Percentiles rank a stretch among this genome's conserved stretches.
phyloP scores from a whole-genome alignment of 306 rosid genomes.

The Benincasa hispida region DNA sequence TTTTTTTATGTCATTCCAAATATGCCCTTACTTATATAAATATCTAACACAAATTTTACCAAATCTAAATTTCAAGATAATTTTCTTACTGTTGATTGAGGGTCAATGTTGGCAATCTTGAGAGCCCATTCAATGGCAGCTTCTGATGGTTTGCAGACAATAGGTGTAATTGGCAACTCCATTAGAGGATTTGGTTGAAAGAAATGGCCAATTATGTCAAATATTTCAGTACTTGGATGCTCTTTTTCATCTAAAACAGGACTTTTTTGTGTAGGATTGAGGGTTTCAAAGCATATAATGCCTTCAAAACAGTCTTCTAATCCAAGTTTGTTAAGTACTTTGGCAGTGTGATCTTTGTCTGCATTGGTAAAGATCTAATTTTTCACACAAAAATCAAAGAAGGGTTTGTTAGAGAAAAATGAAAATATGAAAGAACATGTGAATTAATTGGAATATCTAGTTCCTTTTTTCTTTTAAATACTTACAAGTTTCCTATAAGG shows the following conservation, averaged over 20 bases:
- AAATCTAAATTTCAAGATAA: not conserved
- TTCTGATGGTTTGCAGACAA: conserved; percentile 73
- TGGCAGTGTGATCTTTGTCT: conserved; percentile 62
- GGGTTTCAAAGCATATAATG: conserved; percentile 84
- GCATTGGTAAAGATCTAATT: conserved; percentile 84
- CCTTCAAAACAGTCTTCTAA: conserved; percentile 88
- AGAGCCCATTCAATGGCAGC: conserved; percentile 58
- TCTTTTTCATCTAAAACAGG: conserved; percentile 47
- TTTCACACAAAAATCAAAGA: not conserved
- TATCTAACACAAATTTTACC: too few relatives aligned
- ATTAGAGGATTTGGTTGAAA: conserved; percentile 30
- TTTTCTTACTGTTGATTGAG: conserved; percentile 73
- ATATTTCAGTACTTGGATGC: conserved; percentile 38
- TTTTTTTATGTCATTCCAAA: too few relatives aligned
- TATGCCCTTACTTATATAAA: too few relatives aligned
- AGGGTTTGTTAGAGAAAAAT: not conserved
- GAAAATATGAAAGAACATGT: not conserved
- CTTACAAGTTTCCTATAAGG: conserved; percentile 77
- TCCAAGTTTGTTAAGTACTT: conserved; percentile 73
- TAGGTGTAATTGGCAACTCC: conserved; percentile 61
- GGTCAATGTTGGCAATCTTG: conserved; percentile 54
- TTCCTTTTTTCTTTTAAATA: not conserved
- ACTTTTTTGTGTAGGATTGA: conserved; percentile 50
- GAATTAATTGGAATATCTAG: too few relatives aligned
- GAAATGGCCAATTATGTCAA: conserved; percentile 71